Percentiles rank a stretch among this genome's conserved stretches.
Evolutionary conservation across 345 rosid species (phyloP).

Genomic region (Gossypioides kirkii): DNA sequence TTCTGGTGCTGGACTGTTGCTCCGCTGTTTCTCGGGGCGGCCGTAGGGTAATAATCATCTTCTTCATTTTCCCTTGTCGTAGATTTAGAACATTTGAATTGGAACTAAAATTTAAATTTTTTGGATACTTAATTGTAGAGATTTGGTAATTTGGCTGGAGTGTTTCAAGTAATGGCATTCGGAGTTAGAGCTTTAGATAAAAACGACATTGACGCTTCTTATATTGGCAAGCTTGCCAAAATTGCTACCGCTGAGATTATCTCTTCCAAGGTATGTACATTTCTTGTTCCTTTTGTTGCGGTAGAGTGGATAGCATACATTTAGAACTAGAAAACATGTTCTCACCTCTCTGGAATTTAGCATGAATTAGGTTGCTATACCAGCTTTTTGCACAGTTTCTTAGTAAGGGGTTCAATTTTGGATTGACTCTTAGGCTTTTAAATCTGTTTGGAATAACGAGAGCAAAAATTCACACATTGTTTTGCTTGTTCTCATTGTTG

Average conservation of each 20-base stretch:
- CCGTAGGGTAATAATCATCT: conserved; percentile 53
- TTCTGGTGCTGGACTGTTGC: conserved; percentile 87
- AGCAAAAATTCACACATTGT: neutral
- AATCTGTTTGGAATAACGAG: neutral
- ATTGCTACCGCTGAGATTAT: conserved; percentile 86
- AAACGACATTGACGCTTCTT: conserved; percentile 61
- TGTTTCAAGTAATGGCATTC: conserved; percentile 88
- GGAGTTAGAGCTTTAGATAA: conserved; percentile 59
- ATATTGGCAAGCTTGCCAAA: conserved; percentile 85
- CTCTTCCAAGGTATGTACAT: conserved; percentile 67
- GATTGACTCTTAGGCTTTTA: neutral
- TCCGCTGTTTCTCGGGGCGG: conserved; percentile 84
- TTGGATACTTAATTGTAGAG: conserved; percentile 41
- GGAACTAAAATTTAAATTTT: neutral
- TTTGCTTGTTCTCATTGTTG: neutral
- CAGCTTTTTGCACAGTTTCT: neutral
- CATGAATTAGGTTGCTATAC: neutral
- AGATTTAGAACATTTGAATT: neutral
- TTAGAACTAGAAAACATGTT: neutral
- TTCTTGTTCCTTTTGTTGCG: neutral
- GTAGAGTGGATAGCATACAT: neutral
- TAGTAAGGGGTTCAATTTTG: neutral
- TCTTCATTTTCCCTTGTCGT: neutral
- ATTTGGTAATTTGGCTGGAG: conserved; percentile 88
- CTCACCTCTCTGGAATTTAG: neutral